Evolutionary conservation across 2,329 filamentous ascomycete genomes (phyloP), one percentile per base, ranked within the genome.

Genomic region (Biscogniauxia sp.): DNA sequence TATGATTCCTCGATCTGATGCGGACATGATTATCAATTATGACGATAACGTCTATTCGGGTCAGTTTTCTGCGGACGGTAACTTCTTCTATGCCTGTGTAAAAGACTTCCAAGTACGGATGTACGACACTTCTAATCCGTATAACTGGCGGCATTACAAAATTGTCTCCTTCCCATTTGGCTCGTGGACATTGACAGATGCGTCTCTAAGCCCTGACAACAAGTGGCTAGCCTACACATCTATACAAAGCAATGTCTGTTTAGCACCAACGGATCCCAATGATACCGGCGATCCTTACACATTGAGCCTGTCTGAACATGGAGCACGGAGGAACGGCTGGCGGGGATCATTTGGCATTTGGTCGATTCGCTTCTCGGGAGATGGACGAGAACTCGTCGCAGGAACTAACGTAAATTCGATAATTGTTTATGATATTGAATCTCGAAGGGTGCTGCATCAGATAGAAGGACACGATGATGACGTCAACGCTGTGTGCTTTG

Each of bases 101-200:
- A 92, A 97, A 75, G 93, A 98, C 75, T 97, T 97, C 78, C 90
- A 88, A 68, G 93, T 99, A 9, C 89, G 93, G 57, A 93, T 99
- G 91, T 99, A 98, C 76, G 94, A 98, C 74, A 98, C 95, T 0
- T 93, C 91, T 1, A 97, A 97, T 68, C 93, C 94, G 0, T 96
- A 95, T 75, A 85, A 93, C 66, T 99, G 95, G 95, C 90, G 89
- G 73, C 93, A 97, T 75, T 97, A 97, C 81, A 98, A 94, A 78
- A 94, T 91, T 0, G 91, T 93, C 5, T 79, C 82, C 26, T 97
- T 95, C 74, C 92, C 92, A 0, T 91, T 88, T 66, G 95, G 93
- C 2, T 89, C 92, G 69, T 99, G 95, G 95, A 98, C 94, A 1
- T 89, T 99, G 66, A 98, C 95, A 15, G 95, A 99, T 76, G 93